Evolutionary conservation across 2,329 filamentous ascomycete species (phyloP), one percentile per base, ranked within the genome.

Genomic region (Colletotrichum cereale): DNA sequence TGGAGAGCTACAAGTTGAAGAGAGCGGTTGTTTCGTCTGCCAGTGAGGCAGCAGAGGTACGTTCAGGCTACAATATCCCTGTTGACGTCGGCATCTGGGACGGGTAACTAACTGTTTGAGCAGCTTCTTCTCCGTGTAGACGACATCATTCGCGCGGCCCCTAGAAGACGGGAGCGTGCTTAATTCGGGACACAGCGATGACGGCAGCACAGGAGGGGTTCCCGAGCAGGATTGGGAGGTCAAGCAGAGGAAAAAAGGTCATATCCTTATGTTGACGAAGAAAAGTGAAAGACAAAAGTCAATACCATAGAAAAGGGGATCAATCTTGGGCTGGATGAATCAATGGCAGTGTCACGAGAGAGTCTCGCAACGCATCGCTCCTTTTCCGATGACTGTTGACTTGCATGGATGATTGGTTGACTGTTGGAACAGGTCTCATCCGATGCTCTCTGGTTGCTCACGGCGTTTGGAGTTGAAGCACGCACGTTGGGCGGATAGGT

Each of bases 1-100:
- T 99, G 76, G 96, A 99, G 86, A 97, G 94, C 82, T 98, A 98
- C 88, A 99, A 99, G 88, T 85, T 99, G 81, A 99, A 99, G 90
- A 92, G 91, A 81, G 96, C 96, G n/a, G 96, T 99, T 66, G 96
- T 99, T 62, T 97, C 93, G 64, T 97, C 95, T 73, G 96, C 96
- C 29, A 97, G 94, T 70, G 96, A 99, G 84, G 96, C 96, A 74
- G 95, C 96, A 75, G 96, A 99, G 89, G 94, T 97, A 87, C 86
- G 91, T 81, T 40, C 34, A 24, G 21, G 24, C n/a, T n/a, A 16
- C 21, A 26, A 36, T 2, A 31, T 44, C 21, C 5, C 21, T 12
- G 24, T 36, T n/a, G 11, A 40, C 29, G 21, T 38, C 11, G 2
- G 2, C 18, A 31, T 52, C 1, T 12, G 24, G 52, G 21, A 38